Percentiles rank a stretch among this genome's conserved stretches.
Evolutionary conservation across 208 protist genomes (phyloP).

Genomic region (Trypanosoma grayi): DNA sequence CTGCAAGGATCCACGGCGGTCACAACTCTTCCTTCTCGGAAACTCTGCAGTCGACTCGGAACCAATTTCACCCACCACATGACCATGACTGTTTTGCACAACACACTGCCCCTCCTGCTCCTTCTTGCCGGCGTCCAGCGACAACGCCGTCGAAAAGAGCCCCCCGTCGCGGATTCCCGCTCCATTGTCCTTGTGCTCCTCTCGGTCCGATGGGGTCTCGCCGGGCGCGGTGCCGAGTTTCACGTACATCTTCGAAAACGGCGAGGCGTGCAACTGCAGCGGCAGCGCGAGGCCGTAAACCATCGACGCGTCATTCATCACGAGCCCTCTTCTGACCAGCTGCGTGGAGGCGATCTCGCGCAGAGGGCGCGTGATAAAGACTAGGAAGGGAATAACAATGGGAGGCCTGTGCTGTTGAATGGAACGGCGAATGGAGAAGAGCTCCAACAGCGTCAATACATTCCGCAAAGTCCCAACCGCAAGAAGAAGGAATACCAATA

Average conservation of each 20-base stretch:
- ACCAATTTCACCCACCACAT: background rate
- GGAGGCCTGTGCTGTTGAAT: conserved; percentile 30
- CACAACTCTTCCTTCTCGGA: background rate
- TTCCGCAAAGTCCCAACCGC: background rate
- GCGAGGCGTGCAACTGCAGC: conserved; percentile 2
- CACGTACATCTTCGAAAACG: background rate
- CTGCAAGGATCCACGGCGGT: background rate
- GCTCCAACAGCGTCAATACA: conserved; percentile 11
- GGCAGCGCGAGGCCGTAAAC: conserved; percentile 4
- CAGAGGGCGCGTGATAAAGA: conserved; percentile 44
- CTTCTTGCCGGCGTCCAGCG: background rate
- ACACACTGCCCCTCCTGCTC: background rate
- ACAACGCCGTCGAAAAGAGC: background rate
- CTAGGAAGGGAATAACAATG: conserved; percentile 45
- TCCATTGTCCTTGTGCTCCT: too few relatives aligned
- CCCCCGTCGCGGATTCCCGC: background rate
- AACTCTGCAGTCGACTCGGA: background rate
- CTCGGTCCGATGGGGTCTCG: background rate
- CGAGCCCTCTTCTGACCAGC: background rate
- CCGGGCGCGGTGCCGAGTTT: background rate
- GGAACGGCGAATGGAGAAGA: conserved; percentile 21
- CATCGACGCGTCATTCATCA: background rate
- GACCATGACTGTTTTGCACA: background rate
- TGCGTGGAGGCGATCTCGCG: conserved; percentile 39
- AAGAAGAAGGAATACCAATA: conserved; percentile 14